Percentiles rank a stretch among this genome's conserved stretches.
phyloP scores from a whole-genome alignment of 148 eudicot genomes.

The Camellia japonica region DNA sequence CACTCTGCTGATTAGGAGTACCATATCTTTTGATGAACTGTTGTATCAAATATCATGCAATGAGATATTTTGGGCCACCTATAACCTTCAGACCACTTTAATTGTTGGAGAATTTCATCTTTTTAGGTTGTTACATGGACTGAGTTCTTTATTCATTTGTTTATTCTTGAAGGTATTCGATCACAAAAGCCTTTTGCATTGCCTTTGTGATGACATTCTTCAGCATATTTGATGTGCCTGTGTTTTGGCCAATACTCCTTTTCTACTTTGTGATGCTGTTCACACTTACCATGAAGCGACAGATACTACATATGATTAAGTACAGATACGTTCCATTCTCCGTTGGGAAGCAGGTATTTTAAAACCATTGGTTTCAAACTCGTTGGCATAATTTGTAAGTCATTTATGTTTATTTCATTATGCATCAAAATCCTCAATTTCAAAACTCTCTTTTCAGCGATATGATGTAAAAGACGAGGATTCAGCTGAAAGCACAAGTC shows the following conservation, averaged over 20 bases:
- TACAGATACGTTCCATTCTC: constrained; percentile 61
- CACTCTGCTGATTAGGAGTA: too few relatives aligned
- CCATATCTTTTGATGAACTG: too few relatives aligned
- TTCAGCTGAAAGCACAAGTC: constrained; percentile 36
- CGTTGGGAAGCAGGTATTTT: constrained; percentile 56
- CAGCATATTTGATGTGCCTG: constrained; percentile 60
- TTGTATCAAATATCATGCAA: too few relatives aligned
- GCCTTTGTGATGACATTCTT: constrained; percentile 56
- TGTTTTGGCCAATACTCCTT: constrained; percentile 63
- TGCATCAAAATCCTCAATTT: constrained; percentile 10
- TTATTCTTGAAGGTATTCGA: constrained; percentile 44
- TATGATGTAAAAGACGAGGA: constrained; percentile 33
- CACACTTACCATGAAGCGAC: constrained; percentile 63
- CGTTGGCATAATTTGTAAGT: neutral
- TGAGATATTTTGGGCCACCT: too few relatives aligned
- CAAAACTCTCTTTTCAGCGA: constrained; percentile 26
- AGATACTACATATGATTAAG: constrained; percentile 62
- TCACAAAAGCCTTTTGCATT: constrained; percentile 58
- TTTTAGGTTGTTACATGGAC: neutral
- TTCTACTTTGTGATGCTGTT: constrained; percentile 60
- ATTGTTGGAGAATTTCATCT: too few relatives aligned
- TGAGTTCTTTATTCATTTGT: neutral
- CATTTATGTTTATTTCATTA: neutral
- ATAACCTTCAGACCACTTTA: too few relatives aligned
- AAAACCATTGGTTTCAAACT: neutral